Evolutionary conservation across 2,329 filamentous ascomycete genomes (phyloP).

Genomic region (Zasmidium cellare): DNA sequence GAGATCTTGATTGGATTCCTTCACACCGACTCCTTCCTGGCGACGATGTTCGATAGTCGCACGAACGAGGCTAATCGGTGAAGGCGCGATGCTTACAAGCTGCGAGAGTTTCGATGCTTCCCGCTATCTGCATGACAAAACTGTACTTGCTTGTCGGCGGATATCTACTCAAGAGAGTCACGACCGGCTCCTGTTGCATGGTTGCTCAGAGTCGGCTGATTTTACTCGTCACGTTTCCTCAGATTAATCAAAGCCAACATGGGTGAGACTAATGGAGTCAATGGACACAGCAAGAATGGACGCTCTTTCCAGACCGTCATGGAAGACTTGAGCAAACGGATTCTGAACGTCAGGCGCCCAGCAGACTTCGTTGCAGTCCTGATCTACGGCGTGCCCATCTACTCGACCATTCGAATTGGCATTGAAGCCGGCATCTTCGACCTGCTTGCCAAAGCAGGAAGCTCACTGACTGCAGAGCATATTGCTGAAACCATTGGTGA

Average conservation of each 20-base stretch:
- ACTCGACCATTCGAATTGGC: slow-evolving; percentile 2
- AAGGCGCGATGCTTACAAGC: neutral
- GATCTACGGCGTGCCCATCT: slow-evolving; percentile 6
- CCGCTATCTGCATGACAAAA: neutral
- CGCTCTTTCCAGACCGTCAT: slow-evolving; percentile 12
- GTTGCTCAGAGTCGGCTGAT: no score
- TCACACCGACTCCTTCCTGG: no score
- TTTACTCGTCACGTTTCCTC: neutral
- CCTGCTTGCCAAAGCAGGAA: neutral
- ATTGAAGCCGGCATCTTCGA: slow-evolving; percentile 6
- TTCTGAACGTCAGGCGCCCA: neutral
- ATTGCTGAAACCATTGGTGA: neutral
- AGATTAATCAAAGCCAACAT: neutral
- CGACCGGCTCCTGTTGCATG: no score
- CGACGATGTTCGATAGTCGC: neutral
- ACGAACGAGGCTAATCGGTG: neutral
- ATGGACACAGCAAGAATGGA: slow-evolving; percentile 18
- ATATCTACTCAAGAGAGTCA: no score
- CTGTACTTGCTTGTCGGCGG: no score
- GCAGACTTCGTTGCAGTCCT: slow-evolving; percentile 4
- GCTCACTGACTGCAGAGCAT: neutral
- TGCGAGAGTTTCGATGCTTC: neutral
- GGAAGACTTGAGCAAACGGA: slow-evolving; percentile 1
- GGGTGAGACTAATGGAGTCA: neutral
- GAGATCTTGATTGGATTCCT: neutral